These are phyloP conservation scores for Sisymbrium irio DNA, from an alignment of 345 rosid species.

Conservation along the genomic window DNA sequence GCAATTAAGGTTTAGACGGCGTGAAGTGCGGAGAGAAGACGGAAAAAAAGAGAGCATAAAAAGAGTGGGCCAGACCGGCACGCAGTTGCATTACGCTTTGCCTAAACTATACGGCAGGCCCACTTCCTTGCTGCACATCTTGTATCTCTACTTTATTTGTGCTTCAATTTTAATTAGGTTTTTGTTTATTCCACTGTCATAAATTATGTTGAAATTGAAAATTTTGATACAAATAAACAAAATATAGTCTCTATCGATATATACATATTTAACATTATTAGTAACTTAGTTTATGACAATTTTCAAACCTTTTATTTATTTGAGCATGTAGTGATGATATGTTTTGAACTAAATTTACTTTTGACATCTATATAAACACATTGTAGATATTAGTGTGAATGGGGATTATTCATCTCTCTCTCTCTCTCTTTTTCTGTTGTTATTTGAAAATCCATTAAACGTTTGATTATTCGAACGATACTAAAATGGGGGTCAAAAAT, in stretches of 20 bases:
- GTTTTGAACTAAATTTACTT: not conserved
- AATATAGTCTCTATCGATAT: not conserved
- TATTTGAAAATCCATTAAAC: not conserved
- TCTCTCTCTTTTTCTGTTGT: no score
- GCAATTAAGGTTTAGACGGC: slow-evolving; percentile 37
- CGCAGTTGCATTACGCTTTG: slow-evolving; percentile 21
- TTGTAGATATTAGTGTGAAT: not conserved
- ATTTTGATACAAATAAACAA: not conserved
- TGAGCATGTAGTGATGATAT: not conserved
- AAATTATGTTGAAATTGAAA: not conserved
- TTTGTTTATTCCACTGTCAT: not conserved
- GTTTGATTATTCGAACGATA: not conserved
- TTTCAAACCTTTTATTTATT: not conserved
- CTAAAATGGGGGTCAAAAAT: not conserved
- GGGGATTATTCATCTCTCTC: not conserved
- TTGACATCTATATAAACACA: not conserved
- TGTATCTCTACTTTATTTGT: not conserved
- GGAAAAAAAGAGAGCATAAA: slow-evolving; percentile 13
- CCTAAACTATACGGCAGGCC: slow-evolving; percentile 20
- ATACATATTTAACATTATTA: not conserved
- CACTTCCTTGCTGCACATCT: not conserved
- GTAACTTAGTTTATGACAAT: no score
- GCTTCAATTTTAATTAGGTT: not conserved
- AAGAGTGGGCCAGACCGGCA: slow-evolving; percentile 19
- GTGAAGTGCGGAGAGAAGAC: slow-evolving; percentile 41